phyloP scores from a whole-genome alignment of 768 basidiomycete genomes.

The Boletellus sp. region DNA sequence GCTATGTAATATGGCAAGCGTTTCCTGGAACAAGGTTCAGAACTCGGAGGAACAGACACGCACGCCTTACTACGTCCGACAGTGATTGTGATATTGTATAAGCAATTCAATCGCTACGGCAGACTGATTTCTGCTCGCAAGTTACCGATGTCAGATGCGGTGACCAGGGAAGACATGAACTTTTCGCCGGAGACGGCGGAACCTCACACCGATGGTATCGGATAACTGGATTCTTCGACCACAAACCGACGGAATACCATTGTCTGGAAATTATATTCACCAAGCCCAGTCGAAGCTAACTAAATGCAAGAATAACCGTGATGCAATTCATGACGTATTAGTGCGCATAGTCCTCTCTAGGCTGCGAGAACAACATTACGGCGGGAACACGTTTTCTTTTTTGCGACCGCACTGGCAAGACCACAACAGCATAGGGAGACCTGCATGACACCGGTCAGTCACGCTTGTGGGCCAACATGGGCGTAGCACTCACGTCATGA shows the following conservation, averaged over 20 bases:
- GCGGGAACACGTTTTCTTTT: conserved; percentile 15
- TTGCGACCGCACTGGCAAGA: conserved; percentile 6
- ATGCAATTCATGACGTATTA: conserved; percentile 13
- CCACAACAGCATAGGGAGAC: background rate
- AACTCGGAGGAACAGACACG: conserved; percentile 6
- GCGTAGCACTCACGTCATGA: conserved; percentile 6
- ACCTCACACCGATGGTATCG: background rate
- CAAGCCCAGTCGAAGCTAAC: conserved; percentile 8
- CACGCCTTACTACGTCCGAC: conserved; percentile 27
- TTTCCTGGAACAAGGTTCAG: conserved; percentile 21
- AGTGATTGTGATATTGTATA: conserved; percentile 11
- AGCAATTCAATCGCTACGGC: conserved; percentile 29
- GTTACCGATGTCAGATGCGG: conserved; percentile 9
- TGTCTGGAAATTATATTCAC: conserved; percentile 10
- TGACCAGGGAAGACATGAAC: too few relatives aligned
- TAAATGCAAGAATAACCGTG: conserved; percentile 11
- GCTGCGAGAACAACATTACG: conserved; percentile 17
- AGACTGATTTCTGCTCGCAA: conserved; percentile 5
- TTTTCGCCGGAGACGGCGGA: background rate
- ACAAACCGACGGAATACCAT: conserved; percentile 1
- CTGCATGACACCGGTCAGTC: conserved; percentile 1
- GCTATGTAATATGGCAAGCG: background rate
- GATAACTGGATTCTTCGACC: background rate
- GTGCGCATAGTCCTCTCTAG: conserved; percentile 15
- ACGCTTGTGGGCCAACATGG: background rate